Base-by-base conservation (phyloP, 2,329 filamentous ascomycete species). In the Aschersonia sp. region DNA sequence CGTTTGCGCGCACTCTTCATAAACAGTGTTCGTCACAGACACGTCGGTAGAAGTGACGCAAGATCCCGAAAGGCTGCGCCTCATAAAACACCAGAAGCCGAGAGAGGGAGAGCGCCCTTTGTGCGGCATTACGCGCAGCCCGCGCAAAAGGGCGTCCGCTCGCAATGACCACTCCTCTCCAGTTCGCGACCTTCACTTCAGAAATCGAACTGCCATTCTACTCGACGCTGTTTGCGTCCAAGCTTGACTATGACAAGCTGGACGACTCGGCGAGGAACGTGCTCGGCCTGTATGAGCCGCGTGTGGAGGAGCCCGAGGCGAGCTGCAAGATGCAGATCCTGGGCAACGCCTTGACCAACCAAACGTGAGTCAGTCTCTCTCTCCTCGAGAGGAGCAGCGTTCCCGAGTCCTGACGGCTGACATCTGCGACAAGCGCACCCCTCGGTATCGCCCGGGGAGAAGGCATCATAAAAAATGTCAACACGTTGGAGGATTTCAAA, bases 201-300 rank as follows among this genome's bases (percentile, higher is more conserved):
- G 87, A 95, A 67, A 88, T 97, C 60, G 92, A 98, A 62, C 74
- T 97, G 42, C 87, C 88, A 43, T 98, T 98, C 66, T 98, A 95
- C 63, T 84, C 86, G 43, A 83, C 87, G 5, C 77, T 98, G n/a
- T 92, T 94, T 50, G 80, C 83, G 5, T 84, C 84, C 54, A 98
- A 98, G 68, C 87, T 98, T 62, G 88, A 97, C 63, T 83, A 94
- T 74, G 92, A 95, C 69, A 95, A 89, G 67, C 85, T 98, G 46
- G 86, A 95, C 68, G 90, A 94, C 64, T 94, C 89, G 8, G 85
- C 88, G 30, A 84, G 90, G 43, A 82, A 83, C 50, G 76, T 97
- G 3, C 73, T 94, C 32, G 92, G 92, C 4, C 68, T 95, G 42
- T 98, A 98, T 63, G 87, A 95, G 66, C 80, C 92, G 54, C 83